These are phyloP conservation scores for Calocybe cyanea DNA, from an alignment of 768 basidiomycete genomes.

Conservation along the genomic window DNA sequence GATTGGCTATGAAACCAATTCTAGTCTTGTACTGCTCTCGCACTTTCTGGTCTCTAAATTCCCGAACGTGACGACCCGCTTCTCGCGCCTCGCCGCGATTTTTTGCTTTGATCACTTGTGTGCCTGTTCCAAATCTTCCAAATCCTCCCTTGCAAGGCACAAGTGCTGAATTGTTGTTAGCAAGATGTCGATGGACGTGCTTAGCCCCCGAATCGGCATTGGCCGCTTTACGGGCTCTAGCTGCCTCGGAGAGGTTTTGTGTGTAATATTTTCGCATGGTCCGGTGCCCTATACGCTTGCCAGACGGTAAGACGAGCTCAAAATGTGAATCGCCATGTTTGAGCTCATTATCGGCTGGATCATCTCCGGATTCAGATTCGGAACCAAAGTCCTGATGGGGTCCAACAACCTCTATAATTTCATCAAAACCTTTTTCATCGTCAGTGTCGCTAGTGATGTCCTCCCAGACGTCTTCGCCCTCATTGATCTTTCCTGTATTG, in stretches of 20 bases:
- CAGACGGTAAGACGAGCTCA: conserved; percentile 92
- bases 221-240: conserved; percentile 38
- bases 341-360: conserved; percentile 49
- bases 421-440: conserved; percentile 42
- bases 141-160: conserved; percentile 84
- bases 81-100: conserved; percentile 95
- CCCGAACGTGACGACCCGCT: conserved; percentile 81
- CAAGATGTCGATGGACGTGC: conserved; percentile 71
- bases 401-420: conserved; percentile 36
- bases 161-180: conserved; percentile 80
- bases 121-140: conserved; percentile 81
- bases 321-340: conserved; percentile 76
- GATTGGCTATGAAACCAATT: conserved; percentile 75
- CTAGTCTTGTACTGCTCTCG: conserved; percentile 83
- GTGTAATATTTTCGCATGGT: conserved; percentile 82
- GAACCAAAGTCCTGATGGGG: conserved; percentile 31
- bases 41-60: conserved; percentile 77
- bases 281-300: conserved; percentile 89
- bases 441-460: conserved; percentile 31
- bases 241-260: conserved; percentile 62
- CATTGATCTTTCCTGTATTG: conserved; percentile 22
- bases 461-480: conserved; percentile 28
- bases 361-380: conserved; percentile 38
- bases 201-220: conserved; percentile 73
- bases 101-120: conserved; percentile 81